phyloP scores from a whole-genome alignment of 768 basidiomycete species.

The Tulasnella sp. region DNA sequence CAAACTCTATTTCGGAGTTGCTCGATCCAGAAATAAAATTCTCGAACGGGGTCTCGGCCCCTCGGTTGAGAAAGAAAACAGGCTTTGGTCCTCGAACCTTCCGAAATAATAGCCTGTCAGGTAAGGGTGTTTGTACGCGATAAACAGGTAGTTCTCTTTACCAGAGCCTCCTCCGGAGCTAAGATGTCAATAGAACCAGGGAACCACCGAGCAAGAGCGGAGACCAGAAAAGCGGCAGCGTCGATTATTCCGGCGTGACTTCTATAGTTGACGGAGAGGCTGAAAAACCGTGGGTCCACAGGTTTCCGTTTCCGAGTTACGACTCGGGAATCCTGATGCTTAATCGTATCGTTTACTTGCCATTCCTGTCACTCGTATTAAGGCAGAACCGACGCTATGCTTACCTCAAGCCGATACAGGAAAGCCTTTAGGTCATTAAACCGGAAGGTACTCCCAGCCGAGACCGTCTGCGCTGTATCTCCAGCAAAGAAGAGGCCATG shows the following conservation, averaged over 20 bases:
- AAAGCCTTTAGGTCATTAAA: constrained; percentile 75
- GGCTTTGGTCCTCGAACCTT: constrained; percentile 31
- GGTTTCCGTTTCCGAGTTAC: not conserved
- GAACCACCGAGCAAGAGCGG: constrained; percentile 64
- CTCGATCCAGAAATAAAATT: not conserved
- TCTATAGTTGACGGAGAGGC: constrained; percentile 66
- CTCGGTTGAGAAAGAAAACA: constrained; percentile 16
- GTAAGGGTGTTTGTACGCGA: not conserved
- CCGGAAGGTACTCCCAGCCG: constrained; percentile 69
- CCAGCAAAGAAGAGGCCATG: constrained; percentile 79
- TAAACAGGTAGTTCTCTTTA: not conserved
- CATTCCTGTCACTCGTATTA: not conserved
- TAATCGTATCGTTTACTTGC: not conserved
- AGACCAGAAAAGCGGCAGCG: constrained; percentile 66
- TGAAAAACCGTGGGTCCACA: constrained; percentile 47
- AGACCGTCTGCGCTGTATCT: constrained; percentile 79
- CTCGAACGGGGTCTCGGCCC: not conserved
- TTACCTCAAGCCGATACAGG: constrained; percentile 63
- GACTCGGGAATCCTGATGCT: constrained; percentile 22
- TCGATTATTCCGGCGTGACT: constrained; percentile 74
- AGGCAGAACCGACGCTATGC: not conserved
- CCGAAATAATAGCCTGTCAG: not conserved
- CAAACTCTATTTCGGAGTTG: constrained; percentile 29
- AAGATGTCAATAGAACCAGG: constrained; percentile 65
- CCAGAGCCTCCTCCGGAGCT: constrained; percentile 5